Base-by-base conservation (phyloP, 331 rosid genomes). In the Saraca asoca region DNA sequence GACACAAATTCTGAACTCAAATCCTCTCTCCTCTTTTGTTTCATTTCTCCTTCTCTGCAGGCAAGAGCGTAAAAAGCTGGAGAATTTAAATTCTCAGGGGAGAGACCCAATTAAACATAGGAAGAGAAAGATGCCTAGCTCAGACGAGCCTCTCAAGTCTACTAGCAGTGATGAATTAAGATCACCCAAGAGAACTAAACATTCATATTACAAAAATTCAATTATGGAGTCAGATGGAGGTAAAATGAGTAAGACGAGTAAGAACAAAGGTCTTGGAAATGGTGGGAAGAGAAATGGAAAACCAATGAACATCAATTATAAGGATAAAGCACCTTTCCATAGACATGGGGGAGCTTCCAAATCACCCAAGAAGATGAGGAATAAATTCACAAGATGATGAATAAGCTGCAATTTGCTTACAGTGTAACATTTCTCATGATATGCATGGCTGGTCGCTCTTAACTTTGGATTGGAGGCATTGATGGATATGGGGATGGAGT, bases 61-160 rank as follows among this genome's bases (percentile, higher is more conserved):
- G 83, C 75, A 48, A 48, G 80, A 68, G 73, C 56, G 70, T 64
- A 78, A 72, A 79, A 83, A 82, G 63, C 71, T 49, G 54, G 68
- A 66, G 35, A 70, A 44, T 52, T 55, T 41, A 39, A 81, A 60
- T 67, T 10, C 64, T 70, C 74, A 64, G 53, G 85, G 81, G 51
- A 64, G 50, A 12, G 80, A 62, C 64, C 71, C 52, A 12, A 16
- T 35, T 29, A 74, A 76, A 39, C 52, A 66, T 37, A 66, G 51
- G 44, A 82, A 76, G 66, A 84, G 83, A 51, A 85, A 74, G 83
- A 34, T 87, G 66, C 79, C 46, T 41, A 77, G 71, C 39, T 62
- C 72, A 71, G 46, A 53, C 51, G 68, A 55, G 51, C n/a, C 62
- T 31, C 13, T 4, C 17, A 31, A 55, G 46, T 70, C 70, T 50